Percentiles rank a stretch among this genome's conserved stretches.
Conservation (phyloP, 1,284 basidiomycete genomes). For the Spongispora temasekensis region DNA sequence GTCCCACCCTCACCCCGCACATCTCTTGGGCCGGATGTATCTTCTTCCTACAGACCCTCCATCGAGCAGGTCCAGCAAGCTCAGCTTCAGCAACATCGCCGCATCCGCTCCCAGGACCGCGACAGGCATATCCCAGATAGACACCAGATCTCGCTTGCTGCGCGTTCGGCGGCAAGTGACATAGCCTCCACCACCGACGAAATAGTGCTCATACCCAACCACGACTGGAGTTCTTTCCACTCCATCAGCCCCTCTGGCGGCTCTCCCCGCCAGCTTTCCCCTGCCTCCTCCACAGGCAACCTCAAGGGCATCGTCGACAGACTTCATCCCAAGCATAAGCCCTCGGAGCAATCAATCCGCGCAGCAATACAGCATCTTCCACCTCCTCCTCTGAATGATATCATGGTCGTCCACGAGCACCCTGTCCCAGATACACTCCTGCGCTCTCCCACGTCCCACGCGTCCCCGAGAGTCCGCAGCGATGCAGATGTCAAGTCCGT, state of each 20-base stretch:
- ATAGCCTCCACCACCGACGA: slow-evolving; percentile 23
- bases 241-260: slow-evolving; percentile 15
- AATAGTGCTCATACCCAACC: slow-evolving; percentile 29
- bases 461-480: too few relatives aligned
- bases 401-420: slow-evolving; percentile 15
- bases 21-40: slow-evolving; percentile 23
- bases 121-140: slow-evolving; percentile 28
- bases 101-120: slow-evolving; percentile 34
- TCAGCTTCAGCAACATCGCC: slow-evolving; percentile 26
- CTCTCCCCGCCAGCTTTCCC: slow-evolving; percentile 34
- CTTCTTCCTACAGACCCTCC: slow-evolving; percentile 7
- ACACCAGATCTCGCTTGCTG: slow-evolving; percentile 37
- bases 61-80: slow-evolving; percentile 25
- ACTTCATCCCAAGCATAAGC: slow-evolving; percentile 9
- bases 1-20: slow-evolving; percentile 30
- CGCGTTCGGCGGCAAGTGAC: slow-evolving; percentile 31
- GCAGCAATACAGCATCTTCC: slow-evolving; percentile 33
- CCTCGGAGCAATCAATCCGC: slow-evolving; percentile 31
- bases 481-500: slow-evolving; percentile 46
- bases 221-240: slow-evolving; percentile 22
- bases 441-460: slow-evolving; percentile 58
- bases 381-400: slow-evolving; percentile 27
- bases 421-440: slow-evolving; percentile 31
- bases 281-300: slow-evolving; percentile 42
- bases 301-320: slow-evolving; percentile 36